phyloP scores from a whole-genome alignment of 2,329 filamentous ascomycete species.

The Ascochyta clinopodiicola region DNA sequence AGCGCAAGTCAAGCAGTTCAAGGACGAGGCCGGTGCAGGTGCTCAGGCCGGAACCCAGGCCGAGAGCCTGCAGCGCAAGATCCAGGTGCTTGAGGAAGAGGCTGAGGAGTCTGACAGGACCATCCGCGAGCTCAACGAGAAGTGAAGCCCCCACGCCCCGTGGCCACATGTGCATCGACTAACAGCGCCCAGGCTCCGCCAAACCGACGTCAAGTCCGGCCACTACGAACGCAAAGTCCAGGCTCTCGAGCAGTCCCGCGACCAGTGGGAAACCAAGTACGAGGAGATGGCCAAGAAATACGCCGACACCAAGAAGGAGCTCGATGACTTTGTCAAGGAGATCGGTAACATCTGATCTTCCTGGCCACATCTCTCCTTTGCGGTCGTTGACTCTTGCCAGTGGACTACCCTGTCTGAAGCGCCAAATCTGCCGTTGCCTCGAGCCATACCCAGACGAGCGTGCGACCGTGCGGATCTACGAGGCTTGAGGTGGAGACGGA shows the following conservation, averaged over 20 bases:
- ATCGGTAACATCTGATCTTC: slow-evolving; percentile 85
- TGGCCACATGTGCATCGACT: not conserved
- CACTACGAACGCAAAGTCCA: slow-evolving; percentile 99
- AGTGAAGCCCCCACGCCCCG: slow-evolving; percentile 66
- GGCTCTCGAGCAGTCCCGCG: slow-evolving; percentile 87
- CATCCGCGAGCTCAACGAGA: slow-evolving; percentile 95
- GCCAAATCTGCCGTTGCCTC: slow-evolving; percentile 15
- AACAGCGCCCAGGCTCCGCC: slow-evolving; percentile 74
- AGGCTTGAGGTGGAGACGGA: slow-evolving; percentile 18
- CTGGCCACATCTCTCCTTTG: slow-evolving; percentile 28
- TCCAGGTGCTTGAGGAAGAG: slow-evolving; percentile 97
- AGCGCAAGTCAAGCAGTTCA: slow-evolving; percentile 80
- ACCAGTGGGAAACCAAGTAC: slow-evolving; percentile 97
- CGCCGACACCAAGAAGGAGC: slow-evolving; percentile 80
- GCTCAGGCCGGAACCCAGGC: slow-evolving; percentile 85
- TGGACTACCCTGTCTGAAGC: slow-evolving; percentile 31
- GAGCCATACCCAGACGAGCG: slow-evolving; percentile 27
- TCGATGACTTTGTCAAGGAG: slow-evolving; percentile 88
- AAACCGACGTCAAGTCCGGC: slow-evolving; percentile 98
- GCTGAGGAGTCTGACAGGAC: slow-evolving; percentile 96
- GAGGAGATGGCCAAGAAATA: slow-evolving; percentile 97
- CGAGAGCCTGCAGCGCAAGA: slow-evolving; percentile 87
- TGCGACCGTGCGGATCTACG: slow-evolving; percentile 22
- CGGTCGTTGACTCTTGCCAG: slow-evolving; percentile 41
- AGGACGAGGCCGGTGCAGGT: slow-evolving; percentile 83